A percentile compares a stretch with the other conserved stretches of the same genome.
Conservation (phyloP, 2,329 filamentous ascomycete genomes). For the Cercospora sesami region DNA sequence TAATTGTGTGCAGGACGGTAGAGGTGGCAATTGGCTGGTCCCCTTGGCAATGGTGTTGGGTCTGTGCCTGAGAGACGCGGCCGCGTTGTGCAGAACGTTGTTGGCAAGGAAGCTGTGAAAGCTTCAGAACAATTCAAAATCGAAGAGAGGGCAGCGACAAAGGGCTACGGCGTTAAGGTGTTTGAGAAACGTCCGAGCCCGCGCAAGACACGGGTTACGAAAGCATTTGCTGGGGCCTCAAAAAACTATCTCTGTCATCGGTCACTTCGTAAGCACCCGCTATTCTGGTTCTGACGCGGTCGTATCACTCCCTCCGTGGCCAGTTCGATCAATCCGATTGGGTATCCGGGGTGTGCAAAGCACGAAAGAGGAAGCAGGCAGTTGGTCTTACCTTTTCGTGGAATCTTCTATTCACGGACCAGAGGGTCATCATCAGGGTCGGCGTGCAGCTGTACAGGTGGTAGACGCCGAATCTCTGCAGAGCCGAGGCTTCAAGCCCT, state of each 20-base stretch:
- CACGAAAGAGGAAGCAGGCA: not conserved
- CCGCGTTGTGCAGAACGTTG: not conserved
- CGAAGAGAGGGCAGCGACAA: not conserved
- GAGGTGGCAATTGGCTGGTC: not conserved
- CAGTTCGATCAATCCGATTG: not conserved
- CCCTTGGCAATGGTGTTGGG: not conserved
- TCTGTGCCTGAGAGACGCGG: not conserved
- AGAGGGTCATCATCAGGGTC: not conserved
- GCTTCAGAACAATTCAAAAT: not conserved
- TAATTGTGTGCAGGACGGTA: not conserved
- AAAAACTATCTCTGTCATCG: not conserved
- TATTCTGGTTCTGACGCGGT: not conserved
- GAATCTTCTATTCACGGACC: not conserved
- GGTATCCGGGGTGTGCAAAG: not conserved
- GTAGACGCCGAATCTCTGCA: not conserved
- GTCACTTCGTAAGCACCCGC: not conserved
- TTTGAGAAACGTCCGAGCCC: not conserved
- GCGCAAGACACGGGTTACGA: not conserved
- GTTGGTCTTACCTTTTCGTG: not conserved
- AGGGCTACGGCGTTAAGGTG: not conserved
- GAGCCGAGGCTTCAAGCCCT: not conserved
- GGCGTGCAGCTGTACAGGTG: not conserved
- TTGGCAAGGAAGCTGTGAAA: not conserved
- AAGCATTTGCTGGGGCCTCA: not conserved
- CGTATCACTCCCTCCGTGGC: not conserved